Evolutionary conservation across 768 basidiomycete species (phyloP).

Genomic region (Daedaleopsis nitida): DNA sequence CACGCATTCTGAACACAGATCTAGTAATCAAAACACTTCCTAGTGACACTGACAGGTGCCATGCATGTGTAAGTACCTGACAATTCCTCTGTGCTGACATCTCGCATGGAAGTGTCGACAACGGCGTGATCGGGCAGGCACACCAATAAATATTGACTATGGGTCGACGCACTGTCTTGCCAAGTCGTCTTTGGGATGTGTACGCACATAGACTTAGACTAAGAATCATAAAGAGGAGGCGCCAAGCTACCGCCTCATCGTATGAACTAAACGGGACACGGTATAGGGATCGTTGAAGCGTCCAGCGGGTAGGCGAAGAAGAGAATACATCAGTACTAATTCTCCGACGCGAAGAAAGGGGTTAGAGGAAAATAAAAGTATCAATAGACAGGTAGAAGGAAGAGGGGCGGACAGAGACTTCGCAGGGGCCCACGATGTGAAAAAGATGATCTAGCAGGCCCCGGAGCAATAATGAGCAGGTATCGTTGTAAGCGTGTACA

Average conservation of each 20-base stretch:
- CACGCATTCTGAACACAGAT: too few species aligned
- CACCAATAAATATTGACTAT: background rate
- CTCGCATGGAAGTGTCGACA: background rate
- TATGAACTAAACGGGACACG: conserved; percentile 1
- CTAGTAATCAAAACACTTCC: too few species aligned
- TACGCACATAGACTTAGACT: conserved; percentile 15
- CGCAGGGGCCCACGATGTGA: background rate
- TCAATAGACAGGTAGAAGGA: conserved; percentile 1
- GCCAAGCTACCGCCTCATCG: conserved; percentile 5
- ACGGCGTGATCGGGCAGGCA: background rate
- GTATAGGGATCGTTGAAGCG: conserved; percentile 17
- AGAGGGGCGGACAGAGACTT: background rate
- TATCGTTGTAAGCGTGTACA: conserved; percentile 23
- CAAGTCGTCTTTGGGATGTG: conserved; percentile 12
- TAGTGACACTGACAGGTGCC: background rate
- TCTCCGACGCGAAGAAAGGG: conserved; percentile 1
- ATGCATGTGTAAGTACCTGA: background rate
- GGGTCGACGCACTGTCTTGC: conserved; percentile 24
- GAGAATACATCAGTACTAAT: conserved; percentile 4
- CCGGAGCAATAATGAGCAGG: conserved; percentile 10
- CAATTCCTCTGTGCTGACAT: background rate
- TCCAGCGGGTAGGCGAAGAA: conserved; percentile 16
- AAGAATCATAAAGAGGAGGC: conserved; percentile 11
- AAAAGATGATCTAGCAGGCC: background rate
- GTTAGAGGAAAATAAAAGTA: conserved; percentile 4